phyloP scores from a whole-genome alignment of 2,329 filamentous ascomycete species.

The Phyllosticta capitalensis region DNA sequence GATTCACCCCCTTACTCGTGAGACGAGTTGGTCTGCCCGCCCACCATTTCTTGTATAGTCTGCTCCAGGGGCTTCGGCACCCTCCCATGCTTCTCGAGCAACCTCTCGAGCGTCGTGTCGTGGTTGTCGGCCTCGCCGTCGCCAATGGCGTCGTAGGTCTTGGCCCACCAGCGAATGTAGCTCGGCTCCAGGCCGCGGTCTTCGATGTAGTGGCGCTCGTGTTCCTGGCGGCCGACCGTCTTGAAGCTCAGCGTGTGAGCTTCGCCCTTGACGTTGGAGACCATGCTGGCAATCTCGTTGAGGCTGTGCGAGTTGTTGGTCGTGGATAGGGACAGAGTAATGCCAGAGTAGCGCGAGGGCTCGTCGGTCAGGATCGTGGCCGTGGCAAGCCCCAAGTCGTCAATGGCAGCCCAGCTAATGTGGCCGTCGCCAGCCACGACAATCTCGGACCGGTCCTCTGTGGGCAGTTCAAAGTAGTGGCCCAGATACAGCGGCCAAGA shows the following conservation, averaged over 20 bases:
- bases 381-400: constrained; percentile 35
- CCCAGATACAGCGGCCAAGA: constrained; percentile 40
- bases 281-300: constrained; percentile 22
- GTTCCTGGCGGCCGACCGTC: constrained; percentile 29
- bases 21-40: background rate
- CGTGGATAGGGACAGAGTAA: constrained; percentile 31
- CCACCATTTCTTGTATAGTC: constrained; percentile 34
- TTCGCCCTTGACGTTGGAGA: constrained; percentile 19
- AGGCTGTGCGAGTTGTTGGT: constrained; percentile 18
- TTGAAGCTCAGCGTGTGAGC: constrained; percentile 23
- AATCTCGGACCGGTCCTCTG: constrained; percentile 29
- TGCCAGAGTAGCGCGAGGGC: constrained; percentile 19
- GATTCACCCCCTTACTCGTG: background rate
- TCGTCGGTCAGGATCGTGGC: constrained; percentile 30
- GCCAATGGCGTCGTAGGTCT: constrained; percentile 34
- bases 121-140: constrained; percentile 34
- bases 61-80: constrained; percentile 29
- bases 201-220: constrained; percentile 32
- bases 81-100: constrained; percentile 27
- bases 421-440: constrained; percentile 33
- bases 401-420: constrained; percentile 36
- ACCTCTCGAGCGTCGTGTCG: constrained; percentile 31
- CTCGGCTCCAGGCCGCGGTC: constrained; percentile 26
- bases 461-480: constrained; percentile 28
- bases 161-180: constrained; percentile 38